Base-by-base conservation (phyloP, 345 rosid species). In the Lumnitzera racemosa region DNA sequence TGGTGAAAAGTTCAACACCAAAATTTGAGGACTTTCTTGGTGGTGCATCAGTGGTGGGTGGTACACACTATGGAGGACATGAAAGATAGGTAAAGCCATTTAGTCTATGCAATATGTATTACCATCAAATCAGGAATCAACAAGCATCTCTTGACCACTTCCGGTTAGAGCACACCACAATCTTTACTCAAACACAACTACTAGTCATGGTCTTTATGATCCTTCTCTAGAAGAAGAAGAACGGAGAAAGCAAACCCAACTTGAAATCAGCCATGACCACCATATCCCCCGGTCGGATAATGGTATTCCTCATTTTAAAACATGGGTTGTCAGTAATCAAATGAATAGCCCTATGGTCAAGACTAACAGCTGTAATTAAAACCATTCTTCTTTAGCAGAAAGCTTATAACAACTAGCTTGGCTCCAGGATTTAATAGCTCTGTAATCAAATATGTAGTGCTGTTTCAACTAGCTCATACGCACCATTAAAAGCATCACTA, bases 21-120 rank as follows among this genome's bases (percentile, higher is more conserved):
- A 82, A 87, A 57, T 82, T 87, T 3, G 95, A 84, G 66, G 91
- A 87, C 66, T 87, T 87, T 66, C 76, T 84, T 2, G 88, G 89
- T 27, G 82, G 87, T 67, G 80, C 68, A 67, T 29, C 49, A 57
- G 53, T 20, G 71, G 49, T 36, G 43, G 43, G 43, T 36, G 43
- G 43, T 36, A 5, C 10, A 36, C 65, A 61, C 29, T 50, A 56
- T 41, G 24, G 46, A 36, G n/a, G 17, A 2, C 59, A 63, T 17
- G 67, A 68, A 15, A 63, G 58, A 53, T 53, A 63, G 12, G 58
- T 66, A 57, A 46, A 54, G 64, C 60, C 61, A 24, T 59, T 73
- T 20, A 65, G 67, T 48, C 55, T 74, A 15, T 74, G 69, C 59
- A 59, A 62, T 63, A 55, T 67, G 46, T 60, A 68, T 49, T 59